phyloP scores from a whole-genome alignment of 352 stramenopile genomes.

The Phytopythium chamaehyphon region DNA sequence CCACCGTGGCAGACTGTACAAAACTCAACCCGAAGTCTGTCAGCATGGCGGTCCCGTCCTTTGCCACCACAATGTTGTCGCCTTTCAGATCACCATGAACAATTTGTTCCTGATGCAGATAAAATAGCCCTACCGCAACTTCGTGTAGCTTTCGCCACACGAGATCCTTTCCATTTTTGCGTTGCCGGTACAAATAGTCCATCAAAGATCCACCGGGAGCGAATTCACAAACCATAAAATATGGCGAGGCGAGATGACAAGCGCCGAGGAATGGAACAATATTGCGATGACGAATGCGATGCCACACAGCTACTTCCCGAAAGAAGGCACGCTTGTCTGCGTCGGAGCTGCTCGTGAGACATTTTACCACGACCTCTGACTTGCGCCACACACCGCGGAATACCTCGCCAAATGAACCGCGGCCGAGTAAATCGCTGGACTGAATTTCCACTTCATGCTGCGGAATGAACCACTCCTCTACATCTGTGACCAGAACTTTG shows the following conservation, averaged over 20 bases:
- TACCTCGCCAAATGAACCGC: slow-evolving; percentile 11
- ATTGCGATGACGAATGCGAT: slow-evolving; percentile 11
- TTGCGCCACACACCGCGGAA: slow-evolving; percentile 13
- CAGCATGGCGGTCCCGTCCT: slow-evolving; percentile 17
- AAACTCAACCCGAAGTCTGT: slow-evolving; percentile 28
- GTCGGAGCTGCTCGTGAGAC: slow-evolving; percentile 7
- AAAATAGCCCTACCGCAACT: slow-evolving; percentile 16
- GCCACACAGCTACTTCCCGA: slow-evolving; percentile 14
- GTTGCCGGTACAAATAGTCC: slow-evolving; percentile 10
- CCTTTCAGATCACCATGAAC: slow-evolving; percentile 21
- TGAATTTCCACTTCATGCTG: slow-evolving; percentile 11
- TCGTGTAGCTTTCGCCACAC: slow-evolving; percentile 23
- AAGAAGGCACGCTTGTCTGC: slow-evolving; percentile 14
- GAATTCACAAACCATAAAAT: slow-evolving; percentile 18
- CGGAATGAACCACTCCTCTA: slow-evolving; percentile 15
- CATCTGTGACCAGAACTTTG: background rate
- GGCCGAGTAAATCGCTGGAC: slow-evolving; percentile 3
- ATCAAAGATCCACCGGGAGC: slow-evolving; percentile 10
- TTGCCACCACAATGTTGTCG: slow-evolving; percentile 21
- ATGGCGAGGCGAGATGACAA: slow-evolving; percentile 10
- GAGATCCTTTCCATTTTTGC: slow-evolving; percentile 1
- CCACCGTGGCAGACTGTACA: slow-evolving; percentile 10
- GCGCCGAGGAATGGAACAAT: slow-evolving; percentile 18
- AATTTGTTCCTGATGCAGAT: slow-evolving; percentile 15
- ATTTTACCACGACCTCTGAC: slow-evolving; percentile 16